phyloP scores from a whole-genome alignment of 257 asterid species.

The Salvia miltiorrhiza region DNA sequence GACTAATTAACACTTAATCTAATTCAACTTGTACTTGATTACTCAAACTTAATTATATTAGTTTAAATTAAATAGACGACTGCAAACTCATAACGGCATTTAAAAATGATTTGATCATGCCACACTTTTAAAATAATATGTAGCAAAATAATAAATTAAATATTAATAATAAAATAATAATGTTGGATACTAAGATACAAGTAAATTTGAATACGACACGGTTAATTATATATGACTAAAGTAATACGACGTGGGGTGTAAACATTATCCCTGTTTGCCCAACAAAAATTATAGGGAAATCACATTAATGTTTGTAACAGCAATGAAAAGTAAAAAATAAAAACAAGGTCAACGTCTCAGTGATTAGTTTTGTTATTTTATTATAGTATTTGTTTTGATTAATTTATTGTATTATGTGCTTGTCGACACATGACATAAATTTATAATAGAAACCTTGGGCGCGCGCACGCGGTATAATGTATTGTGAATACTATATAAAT shows the following conservation, averaged over 20 bases:
- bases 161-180: neutral
- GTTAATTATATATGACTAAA: neutral
- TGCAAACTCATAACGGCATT: no score
- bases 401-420: neutral
- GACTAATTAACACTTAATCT: neutral
- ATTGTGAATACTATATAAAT: neutral
- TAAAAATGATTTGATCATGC: neutral
- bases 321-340: neutral
- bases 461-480: no score
- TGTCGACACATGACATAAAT: neutral
- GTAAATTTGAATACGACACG: neutral
- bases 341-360: neutral
- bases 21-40: neutral
- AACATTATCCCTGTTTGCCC: neutral
- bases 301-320: neutral
- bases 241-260: neutral
- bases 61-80: no score
- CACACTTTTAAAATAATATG: neutral
- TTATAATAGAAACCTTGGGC: slow-evolving; percentile 12
- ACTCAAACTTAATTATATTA: neutral
- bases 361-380: neutral
- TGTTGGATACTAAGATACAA: neutral
- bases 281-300: neutral
- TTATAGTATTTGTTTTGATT: neutral
- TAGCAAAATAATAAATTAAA: neutral